Base-by-base conservation (phyloP, 225 moss, liverwort and hornwort genomes). In the Neckera pumila region DNA sequence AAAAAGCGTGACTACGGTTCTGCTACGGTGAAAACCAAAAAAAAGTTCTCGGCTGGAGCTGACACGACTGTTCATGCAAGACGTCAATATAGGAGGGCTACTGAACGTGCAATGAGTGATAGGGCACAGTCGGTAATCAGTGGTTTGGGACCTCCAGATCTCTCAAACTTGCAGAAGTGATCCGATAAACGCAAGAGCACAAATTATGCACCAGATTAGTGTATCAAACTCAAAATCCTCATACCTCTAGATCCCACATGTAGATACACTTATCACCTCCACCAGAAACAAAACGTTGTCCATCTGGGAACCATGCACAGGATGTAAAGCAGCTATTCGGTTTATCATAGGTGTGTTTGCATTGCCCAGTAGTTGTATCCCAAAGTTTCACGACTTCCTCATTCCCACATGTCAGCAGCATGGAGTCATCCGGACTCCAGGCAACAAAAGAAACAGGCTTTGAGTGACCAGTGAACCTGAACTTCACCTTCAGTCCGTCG, bases 281-380 rank as follows among this genome's bases (percentile, higher is more conserved):
- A 81, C 97, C 98, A 78, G 98, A 95, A 71, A 98, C 96, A 93
- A 98, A 96, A 81, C 96, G 94, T 81, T 89, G 89, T 61, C 98
- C 98, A 87, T 98, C 98, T 81, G 97, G 98, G 70, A 98, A 97
- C 98, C 98, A 98, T 80, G 98, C 98, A 94, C 98, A 98, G 83
- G 98, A 98, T 51, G 93, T 95, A 88, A 97, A 98, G 88, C 86
- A 89, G 92, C 95, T 96, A 87, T 93, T 95, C 56, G 91, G 95
- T 87, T 94, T 95, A 88, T 98, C 95, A 78, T 94, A 98, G 10
- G 98, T 98, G 87, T 97, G 93, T 93, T 95, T 98, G 94, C 98
- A 98, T 71, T 94, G 95, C 49, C 98, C 97, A 75, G 92, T 94
- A 73, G 92, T 89, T 65, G 95, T 94, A 90, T 97, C 95, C 98